phyloP scores from a whole-genome alignment of 2,329 filamentous ascomycete species.

The Penicillium concentricum region DNA sequence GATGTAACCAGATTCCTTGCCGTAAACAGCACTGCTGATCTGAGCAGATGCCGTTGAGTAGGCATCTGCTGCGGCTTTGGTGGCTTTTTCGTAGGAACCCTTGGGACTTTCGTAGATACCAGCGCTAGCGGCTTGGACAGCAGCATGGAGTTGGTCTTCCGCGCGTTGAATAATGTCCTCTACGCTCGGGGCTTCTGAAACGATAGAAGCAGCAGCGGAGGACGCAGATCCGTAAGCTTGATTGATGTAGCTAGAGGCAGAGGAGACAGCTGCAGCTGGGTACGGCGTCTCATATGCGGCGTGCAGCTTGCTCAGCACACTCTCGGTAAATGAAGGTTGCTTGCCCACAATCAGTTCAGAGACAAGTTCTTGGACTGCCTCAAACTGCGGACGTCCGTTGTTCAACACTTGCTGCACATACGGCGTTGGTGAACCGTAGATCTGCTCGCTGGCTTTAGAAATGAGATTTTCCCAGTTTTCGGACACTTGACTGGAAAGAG shows the following conservation, averaged over 20 bases:
- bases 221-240: constrained; percentile 47
- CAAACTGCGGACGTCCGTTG: constrained; percentile 63
- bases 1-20: constrained; percentile 52
- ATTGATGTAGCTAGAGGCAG: constrained; percentile 54
- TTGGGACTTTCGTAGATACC: constrained; percentile 59
- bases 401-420: constrained; percentile 64
- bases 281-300: constrained; percentile 68
- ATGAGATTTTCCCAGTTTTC: constrained; percentile 65
- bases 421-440: constrained; percentile 66
- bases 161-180: constrained; percentile 59
- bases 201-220: constrained; percentile 30
- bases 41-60: constrained; percentile 52
- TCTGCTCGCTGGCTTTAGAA: constrained; percentile 63
- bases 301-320: constrained; percentile 69
- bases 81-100: constrained; percentile 54
- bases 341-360: constrained; percentile 74
- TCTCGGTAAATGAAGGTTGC: constrained; percentile 79
- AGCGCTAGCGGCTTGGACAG: constrained; percentile 58
- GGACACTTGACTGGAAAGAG: constrained; percentile 56
- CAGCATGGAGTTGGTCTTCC: constrained; percentile 56
- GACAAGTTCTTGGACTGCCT: constrained; percentile 68
- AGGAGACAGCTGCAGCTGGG: constrained; percentile 39
- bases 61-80: constrained; percentile 53
- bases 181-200: constrained; percentile 58
- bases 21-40: constrained; percentile 57